Evolutionary conservation across 2,329 filamentous ascomycete species (phyloP).

Genomic region (Aspergillus pseudonomiae): DNA sequence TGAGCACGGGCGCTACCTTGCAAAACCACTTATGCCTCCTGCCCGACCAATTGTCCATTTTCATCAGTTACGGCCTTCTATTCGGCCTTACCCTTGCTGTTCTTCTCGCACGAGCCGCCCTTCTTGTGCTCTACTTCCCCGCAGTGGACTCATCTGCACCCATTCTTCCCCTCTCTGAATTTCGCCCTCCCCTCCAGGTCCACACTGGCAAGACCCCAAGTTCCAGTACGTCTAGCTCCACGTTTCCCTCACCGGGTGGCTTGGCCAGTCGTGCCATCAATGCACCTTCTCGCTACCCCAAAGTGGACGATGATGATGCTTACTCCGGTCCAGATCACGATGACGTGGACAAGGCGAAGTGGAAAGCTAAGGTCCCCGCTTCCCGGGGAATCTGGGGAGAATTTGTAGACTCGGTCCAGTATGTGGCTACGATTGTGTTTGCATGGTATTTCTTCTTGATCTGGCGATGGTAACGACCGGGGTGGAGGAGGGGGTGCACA

Average conservation of each 20-base stretch:
- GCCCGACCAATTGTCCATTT: constrained; percentile 83
- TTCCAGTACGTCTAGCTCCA: constrained; percentile 38
- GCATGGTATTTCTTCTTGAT: constrained; percentile 69
- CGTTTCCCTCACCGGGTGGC: constrained; percentile 29
- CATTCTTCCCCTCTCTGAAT: constrained; percentile 35
- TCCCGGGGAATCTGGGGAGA: constrained; percentile 57
- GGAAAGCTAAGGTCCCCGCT: constrained; percentile 26
- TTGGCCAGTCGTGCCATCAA: constrained; percentile 33
- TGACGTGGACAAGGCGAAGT: constrained; percentile 29
- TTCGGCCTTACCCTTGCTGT: constrained; percentile 56
- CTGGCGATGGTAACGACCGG: constrained; percentile 56
- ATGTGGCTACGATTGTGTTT: constrained; percentile 66
- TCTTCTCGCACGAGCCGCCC: constrained; percentile 50
- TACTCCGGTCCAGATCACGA: constrained; percentile 21
- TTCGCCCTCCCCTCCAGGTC: constrained; percentile 27
- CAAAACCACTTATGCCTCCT: constrained; percentile 90
- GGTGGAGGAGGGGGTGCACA: no score
- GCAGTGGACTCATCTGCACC: constrained; percentile 16
- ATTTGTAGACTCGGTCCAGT: constrained; percentile 62
- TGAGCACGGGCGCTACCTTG: constrained; percentile 57
- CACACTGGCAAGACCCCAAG: constrained; percentile 27
- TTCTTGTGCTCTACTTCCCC: constrained; percentile 30
- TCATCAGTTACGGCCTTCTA: constrained; percentile 74
- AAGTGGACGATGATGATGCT: constrained; percentile 27
- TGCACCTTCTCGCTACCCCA: constrained; percentile 23